Evolutionary conservation across 2,329 filamentous ascomycete genomes (phyloP), one percentile per base, ranked within the genome.

Genomic region (Fusarium burgessii): DNA sequence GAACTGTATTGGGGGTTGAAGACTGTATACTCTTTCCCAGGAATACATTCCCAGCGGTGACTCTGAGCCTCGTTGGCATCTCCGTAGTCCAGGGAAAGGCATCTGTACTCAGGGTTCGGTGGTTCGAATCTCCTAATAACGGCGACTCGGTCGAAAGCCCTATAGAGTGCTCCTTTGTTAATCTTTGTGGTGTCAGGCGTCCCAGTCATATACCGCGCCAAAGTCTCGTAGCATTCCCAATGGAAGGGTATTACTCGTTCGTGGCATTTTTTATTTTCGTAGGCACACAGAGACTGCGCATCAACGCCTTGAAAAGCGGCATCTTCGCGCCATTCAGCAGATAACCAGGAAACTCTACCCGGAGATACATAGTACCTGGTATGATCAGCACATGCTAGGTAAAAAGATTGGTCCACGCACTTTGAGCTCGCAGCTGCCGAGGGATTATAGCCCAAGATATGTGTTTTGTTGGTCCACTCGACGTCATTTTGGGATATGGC

Each of bases 191-290:
- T 43, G n/a, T 43, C 27, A n/a, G 38, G 6, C 5, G 51, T 25
- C 12, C 51, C 18, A 17, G 38, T 43, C 14, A 51, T 27, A 29
- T 33, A 42, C 14, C 18, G 51, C 27, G 51, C n/a, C 18, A 55
- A 35, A 25, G 10, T 33, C 17, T 43, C 38, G 29, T 55, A 55
- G 38, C 51, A 55, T 18, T 42, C 23, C 38, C 35, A 33, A 25
- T 55, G 51, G 51, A 55, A 55, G 18, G 45, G 45, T 11, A 55
- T 43, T 7, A 55, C 38, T 6, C 51, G 51, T 29, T 43, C 51
- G 17, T 18, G 51, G n/a, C 38, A 17, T 25, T 43, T 42, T 9
- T 33, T 32, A 5, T 43, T 42, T 23, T 15, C 11, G 20, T 55
- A 55, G 25, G 27, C 27, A 9, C 5, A 4, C 17, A 35, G 38